Percentiles rank a stretch among this genome's conserved stretches.
Conservation (phyloP, 345 rosid genomes). For the Brassica incana region DNA sequence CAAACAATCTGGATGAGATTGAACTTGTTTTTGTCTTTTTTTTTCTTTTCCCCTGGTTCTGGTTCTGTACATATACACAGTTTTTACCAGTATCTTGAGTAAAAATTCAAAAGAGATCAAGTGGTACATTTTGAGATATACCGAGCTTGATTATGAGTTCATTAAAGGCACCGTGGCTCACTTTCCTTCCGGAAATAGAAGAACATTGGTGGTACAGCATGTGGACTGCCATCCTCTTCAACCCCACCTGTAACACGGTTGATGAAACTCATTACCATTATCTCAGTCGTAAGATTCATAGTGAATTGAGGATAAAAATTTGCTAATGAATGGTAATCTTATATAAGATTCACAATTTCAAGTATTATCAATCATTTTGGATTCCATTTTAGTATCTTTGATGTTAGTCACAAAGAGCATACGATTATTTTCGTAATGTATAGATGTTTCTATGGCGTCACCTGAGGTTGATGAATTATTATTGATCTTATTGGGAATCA, state of each 20-base stretch:
- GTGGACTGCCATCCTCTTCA: slow-evolving; percentile 99
- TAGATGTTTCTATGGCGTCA: not conserved
- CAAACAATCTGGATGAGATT: slow-evolving; percentile 27
- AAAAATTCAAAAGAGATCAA: slow-evolving; percentile 14
- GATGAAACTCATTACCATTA: too few species aligned
- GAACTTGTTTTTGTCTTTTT: not conserved
- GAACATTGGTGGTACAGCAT: slow-evolving; percentile 88
- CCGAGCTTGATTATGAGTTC: slow-evolving; percentile 13
- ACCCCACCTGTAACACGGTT: slow-evolving; percentile 62
- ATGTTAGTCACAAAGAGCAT: not conserved
- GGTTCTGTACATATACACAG: slow-evolving; percentile 39
- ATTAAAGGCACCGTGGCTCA: slow-evolving; percentile 94
- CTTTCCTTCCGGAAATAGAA: slow-evolving; percentile 77
- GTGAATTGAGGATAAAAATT: too few species aligned
- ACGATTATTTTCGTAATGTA: not conserved
- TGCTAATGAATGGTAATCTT: not conserved
- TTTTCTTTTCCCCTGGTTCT: not conserved
- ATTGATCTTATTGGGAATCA: not conserved
- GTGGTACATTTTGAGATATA: slow-evolving; percentile 30
- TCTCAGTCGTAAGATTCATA: too few species aligned
- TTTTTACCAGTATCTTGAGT: slow-evolving; percentile 26
- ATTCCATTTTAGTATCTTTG: not conserved
- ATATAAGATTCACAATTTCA: not conserved
- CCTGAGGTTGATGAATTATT: not conserved
- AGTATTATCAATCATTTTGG: not conserved